Conservation (phyloP, 768 basidiomycete genomes). For the Agrocybe pediades region DNA sequence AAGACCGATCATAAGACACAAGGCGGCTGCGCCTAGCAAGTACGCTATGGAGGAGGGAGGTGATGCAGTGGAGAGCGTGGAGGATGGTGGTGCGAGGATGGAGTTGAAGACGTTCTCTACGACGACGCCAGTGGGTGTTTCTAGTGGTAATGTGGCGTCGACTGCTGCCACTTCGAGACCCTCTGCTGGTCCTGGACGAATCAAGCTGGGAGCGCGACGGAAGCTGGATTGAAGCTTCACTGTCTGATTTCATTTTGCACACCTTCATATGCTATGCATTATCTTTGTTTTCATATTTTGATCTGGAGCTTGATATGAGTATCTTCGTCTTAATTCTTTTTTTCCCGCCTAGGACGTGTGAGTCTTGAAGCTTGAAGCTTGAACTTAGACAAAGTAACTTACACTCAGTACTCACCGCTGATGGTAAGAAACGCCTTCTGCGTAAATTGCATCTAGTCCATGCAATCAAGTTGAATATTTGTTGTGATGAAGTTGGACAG, state of each 20-base stretch:
- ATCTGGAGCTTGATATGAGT: too few relatives aligned
- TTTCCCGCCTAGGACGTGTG: too few relatives aligned
- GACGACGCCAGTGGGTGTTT: neutral
- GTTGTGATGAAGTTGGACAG: too few relatives aligned
- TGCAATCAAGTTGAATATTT: too few relatives aligned
- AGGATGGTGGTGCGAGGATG: slow-evolving; percentile 49
- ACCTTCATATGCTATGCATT: neutral
- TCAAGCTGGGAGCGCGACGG: slow-evolving; percentile 40
- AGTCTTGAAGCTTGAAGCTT: too few relatives aligned
- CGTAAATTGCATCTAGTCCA: too few relatives aligned
- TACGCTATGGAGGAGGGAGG: slow-evolving; percentile 27
- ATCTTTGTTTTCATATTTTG: neutral
- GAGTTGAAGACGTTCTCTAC: slow-evolving; percentile 29
- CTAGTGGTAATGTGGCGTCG: slow-evolving; percentile 8
- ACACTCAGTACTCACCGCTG: too few relatives aligned
- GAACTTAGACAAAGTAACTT: too few relatives aligned
- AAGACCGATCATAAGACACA: slow-evolving; percentile 19
- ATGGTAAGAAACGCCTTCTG: too few relatives aligned
- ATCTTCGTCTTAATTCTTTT: too few relatives aligned
- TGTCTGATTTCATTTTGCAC: neutral
- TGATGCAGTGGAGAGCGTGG: slow-evolving; percentile 58
- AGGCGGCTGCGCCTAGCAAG: slow-evolving; percentile 23
- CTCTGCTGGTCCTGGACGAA: slow-evolving; percentile 18
- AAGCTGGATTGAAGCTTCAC: slow-evolving; percentile 45
- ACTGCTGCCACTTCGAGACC: slow-evolving; percentile 19